These are phyloP conservation scores for Verruconis gallopava DNA, from an alignment of 2,329 filamentous ascomycete genomes.

Conservation along the genomic window DNA sequence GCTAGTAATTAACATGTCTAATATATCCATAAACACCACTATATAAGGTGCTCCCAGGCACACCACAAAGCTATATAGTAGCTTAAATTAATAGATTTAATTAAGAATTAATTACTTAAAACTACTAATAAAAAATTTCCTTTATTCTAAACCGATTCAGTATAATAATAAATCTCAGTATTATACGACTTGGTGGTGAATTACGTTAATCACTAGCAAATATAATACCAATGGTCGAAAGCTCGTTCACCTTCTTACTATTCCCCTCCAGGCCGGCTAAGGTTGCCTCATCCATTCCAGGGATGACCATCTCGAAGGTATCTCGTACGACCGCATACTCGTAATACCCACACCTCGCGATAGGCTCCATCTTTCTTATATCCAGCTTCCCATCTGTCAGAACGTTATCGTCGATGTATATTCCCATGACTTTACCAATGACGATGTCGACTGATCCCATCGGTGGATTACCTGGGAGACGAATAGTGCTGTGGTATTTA, in stretches of 20 bases:
- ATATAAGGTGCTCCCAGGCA: no score
- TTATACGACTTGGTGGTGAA: no score
- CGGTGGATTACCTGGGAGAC: conserved; percentile 43
- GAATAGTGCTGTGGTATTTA: conserved; percentile 40
- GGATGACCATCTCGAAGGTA: conserved; percentile 47
- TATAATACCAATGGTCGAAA: no score
- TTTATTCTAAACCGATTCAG: no score
- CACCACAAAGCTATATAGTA: no score
- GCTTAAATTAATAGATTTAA: no score
- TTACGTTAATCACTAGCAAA: no score
- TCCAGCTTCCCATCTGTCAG: conserved; percentile 44
- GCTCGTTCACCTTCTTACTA: conserved; percentile 15
- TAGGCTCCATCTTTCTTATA: conserved; percentile 43
- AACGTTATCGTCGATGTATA: conserved; percentile 44
- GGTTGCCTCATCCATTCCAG: conserved; percentile 22
- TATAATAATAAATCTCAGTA: no score
- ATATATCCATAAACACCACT: no score
- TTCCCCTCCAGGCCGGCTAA: conserved; percentile 29
- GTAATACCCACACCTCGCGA: conserved; percentile 48
- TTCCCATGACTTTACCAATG: conserved; percentile 42
- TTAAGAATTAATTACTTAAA: no score
- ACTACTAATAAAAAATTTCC: no score
- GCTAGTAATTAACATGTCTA: no score
- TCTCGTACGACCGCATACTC: conserved; percentile 44
- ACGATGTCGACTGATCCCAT: conserved; percentile 46